A percentile compares a stretch with the other conserved stretches of the same genome.
phyloP scores from a whole-genome alignment of 805 yeast genomes.

The Candida pseudofarinosa region DNA sequence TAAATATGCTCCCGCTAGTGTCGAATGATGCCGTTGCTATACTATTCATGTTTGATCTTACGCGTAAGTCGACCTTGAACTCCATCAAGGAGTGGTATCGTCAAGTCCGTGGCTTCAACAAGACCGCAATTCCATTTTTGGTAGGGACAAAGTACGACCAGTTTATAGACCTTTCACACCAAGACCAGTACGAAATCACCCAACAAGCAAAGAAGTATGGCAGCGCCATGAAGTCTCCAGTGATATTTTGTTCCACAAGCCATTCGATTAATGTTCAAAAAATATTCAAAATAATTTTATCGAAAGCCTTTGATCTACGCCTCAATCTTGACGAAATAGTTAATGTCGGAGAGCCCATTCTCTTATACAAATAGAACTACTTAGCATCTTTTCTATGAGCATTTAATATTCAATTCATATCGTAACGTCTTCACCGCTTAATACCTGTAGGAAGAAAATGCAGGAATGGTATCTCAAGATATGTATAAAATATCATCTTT shows the following conservation, averaged over 20 bases:
- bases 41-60: conserved; percentile 81
- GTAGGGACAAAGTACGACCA: conserved; percentile 93
- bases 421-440: background rate
- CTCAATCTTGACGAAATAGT: conserved; percentile 79
- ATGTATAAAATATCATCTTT: no score
- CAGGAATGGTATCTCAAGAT: no score
- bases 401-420: background rate
- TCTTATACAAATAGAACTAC: conserved; percentile 49
- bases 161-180: conserved; percentile 72
- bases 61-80: conserved; percentile 78
- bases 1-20: conserved; percentile 91
- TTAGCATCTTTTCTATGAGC: background rate
- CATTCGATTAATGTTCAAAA: conserved; percentile 91
- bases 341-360: conserved; percentile 86
- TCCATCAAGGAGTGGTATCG: conserved; percentile 94
- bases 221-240: conserved; percentile 78
- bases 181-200: conserved; percentile 81
- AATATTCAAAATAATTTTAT: conserved; percentile 83
- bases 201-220: conserved; percentile 82
- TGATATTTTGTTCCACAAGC: conserved; percentile 86
- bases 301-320: conserved; percentile 85
- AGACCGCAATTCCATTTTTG: conserved; percentile 84
- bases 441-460: no score
- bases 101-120: conserved; percentile 84
- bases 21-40: conserved; percentile 91